Percentiles rank a stretch among this genome's conserved stretches.
Conservation (phyloP, 805 yeast genomes). For the Candida palmyrensis region DNA sequence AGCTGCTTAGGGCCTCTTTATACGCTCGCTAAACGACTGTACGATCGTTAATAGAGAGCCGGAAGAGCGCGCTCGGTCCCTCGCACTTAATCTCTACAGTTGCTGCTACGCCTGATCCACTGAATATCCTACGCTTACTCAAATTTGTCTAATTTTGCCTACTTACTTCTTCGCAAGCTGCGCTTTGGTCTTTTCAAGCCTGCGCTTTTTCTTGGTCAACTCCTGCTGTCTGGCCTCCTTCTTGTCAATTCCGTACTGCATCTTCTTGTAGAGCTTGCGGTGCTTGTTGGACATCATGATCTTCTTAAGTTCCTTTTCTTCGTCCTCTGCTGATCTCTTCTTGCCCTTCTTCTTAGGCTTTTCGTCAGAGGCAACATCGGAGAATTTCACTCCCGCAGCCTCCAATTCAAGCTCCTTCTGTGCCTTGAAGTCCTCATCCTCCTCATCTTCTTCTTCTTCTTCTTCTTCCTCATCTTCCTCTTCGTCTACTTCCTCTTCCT, state of each 20-base stretch:
- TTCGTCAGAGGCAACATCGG: constrained; percentile 42
- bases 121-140: constrained; percentile 13
- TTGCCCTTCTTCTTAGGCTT: constrained; percentile 31
- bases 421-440: constrained; percentile 59
- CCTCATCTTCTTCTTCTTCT: constrained; percentile 52
- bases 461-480: constrained; percentile 38
- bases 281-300: constrained; percentile 98
- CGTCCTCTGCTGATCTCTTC: constrained; percentile 54
- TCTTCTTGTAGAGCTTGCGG: constrained; percentile 87
- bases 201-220: constrained; percentile 63
- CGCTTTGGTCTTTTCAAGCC: constrained; percentile 59
- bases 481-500: constrained; percentile 40
- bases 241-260: constrained; percentile 86
- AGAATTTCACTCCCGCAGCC: constrained; percentile 76
- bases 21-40: too few relatives aligned
- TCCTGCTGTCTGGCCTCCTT: constrained; percentile 71
- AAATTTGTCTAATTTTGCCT: too few relatives aligned
- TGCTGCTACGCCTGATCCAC: too few relatives aligned
- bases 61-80: too few relatives aligned
- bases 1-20: too few relatives aligned
- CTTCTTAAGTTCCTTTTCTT: constrained; percentile 88
- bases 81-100: too few relatives aligned
- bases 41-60: too few relatives aligned
- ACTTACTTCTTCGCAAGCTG: constrained; percentile 22
- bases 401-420: constrained; percentile 79